Base-by-base conservation (phyloP, 2,329 filamentous ascomycete genomes). In the Arthroderma uncinatum region DNA sequence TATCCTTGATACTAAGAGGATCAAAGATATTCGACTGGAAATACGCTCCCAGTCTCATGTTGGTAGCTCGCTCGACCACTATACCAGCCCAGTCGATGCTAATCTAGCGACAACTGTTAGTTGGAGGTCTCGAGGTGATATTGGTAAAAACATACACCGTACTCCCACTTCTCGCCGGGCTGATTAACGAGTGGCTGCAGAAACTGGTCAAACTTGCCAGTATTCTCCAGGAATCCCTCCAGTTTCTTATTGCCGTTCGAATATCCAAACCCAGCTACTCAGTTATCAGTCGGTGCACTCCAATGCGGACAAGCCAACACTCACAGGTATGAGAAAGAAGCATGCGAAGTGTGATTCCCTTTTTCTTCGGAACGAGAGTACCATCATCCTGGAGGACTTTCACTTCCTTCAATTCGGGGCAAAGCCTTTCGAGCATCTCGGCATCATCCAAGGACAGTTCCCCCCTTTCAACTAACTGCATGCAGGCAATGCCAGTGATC, bases 121-220 rank as follows among this genome's bases (percentile, higher is more conserved):
- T 9, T 10, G 19, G 19, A 7, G 12, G 16, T 21, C 16, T 42
- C 39, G 19, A 23, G 2, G 1, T 23, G 39, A 21, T 42, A 42
- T 9, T n/a, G 9, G 6, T 16, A 40, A 16, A 40, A 62, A 69
- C 73, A 71, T 68, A 79, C 77, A 1, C 79, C 78, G 23, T 85
- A 85, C 57, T 80, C 76, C 80, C 81, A 86, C 2, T 72, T 72
- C 33, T 78, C 75, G 0, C 83, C 83, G 0, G 84, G 83, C 61
- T 86, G 81, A 61, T 83, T 82, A 1, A 85, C 66, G 21, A 87
- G 67, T 0, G 82, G 79, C 60, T 72, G 66, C 52, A 76, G 64
- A 53, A 84, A 71, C 16, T 80, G 80, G 39, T 76, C 77, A 62
- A 85, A 81, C 64, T 85, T 82, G 57, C 85, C 79, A 3, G 77